phyloP scores from a whole-genome alignment of 306 rosid species.

The Cucurbita pepo region DNA sequence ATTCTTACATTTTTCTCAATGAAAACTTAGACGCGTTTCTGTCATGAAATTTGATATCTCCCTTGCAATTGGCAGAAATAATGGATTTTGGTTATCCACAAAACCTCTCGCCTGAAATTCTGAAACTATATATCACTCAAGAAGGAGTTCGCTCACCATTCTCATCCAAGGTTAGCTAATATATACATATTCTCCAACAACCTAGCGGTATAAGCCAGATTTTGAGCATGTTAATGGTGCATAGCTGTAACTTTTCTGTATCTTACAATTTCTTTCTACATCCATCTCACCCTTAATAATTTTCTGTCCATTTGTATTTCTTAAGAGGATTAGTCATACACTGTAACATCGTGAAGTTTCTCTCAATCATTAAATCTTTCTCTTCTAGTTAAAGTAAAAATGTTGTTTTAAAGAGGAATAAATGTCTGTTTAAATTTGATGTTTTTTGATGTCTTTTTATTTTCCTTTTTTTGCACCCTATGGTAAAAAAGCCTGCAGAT shows the following conservation, averaged over 20 bases:
- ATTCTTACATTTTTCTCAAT: neutral
- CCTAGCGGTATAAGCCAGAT: neutral
- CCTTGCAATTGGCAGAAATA: constrained; percentile 54
- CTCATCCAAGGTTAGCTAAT: constrained; percentile 75
- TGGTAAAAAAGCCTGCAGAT: constrained; percentile 39
- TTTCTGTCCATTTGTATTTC: neutral
- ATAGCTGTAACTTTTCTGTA: neutral
- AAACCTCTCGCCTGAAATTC: constrained; percentile 93
- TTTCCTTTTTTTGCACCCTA: neutral
- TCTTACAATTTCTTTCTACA: neutral
- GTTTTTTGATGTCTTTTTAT: neutral
- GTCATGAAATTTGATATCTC: constrained; percentile 8
- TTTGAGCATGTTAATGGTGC: neutral
- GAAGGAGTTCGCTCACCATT: constrained; percentile 99
- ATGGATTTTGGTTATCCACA: constrained; percentile 99
- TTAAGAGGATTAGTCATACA: neutral
- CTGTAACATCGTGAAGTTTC: neutral
- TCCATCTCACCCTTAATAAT: neutral
- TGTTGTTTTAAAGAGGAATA: neutral
- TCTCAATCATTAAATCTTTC: neutral
- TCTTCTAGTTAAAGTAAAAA: neutral
- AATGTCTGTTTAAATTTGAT: neutral
- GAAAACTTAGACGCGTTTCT: neutral
- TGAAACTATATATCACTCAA: constrained; percentile 88
- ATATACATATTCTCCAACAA: neutral